A percentile compares a stretch with the other conserved stretches of the same genome.
Conservation (phyloP, 2,329 filamentous ascomycete genomes). For the Xylaria sp. region DNA sequence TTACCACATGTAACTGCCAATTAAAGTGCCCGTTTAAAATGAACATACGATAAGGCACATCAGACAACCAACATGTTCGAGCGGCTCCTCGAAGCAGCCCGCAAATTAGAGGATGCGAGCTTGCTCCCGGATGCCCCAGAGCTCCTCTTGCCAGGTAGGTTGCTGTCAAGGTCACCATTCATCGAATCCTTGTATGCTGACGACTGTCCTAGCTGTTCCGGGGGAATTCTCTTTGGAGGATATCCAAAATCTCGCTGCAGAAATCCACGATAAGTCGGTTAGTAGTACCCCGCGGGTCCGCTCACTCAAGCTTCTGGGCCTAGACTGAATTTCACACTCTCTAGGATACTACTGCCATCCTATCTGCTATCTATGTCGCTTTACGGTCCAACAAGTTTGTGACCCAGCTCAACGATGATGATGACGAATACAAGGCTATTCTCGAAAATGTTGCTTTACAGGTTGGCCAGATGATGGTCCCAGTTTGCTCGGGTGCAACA, state of each 20-base stretch:
- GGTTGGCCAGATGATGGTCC: constrained; percentile 51
- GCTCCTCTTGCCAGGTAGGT: constrained; percentile 29
- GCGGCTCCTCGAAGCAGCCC: constrained; percentile 30
- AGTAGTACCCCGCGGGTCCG: constrained; percentile 8
- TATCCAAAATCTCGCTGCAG: constrained; percentile 20
- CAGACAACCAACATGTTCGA: constrained; percentile 32
- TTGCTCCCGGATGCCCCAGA: constrained; percentile 28
- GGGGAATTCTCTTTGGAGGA: constrained; percentile 23
- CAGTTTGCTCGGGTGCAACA: constrained; percentile 38
- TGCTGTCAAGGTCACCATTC: neutral
- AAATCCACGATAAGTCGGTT: constrained; percentile 28
- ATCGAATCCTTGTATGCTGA: constrained; percentile 25
- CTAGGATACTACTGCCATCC: constrained; percentile 31
- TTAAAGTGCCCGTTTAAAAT: neutral
- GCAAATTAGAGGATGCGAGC: constrained; percentile 15
- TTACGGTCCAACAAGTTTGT: constrained; percentile 21
- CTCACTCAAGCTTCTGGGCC: neutral
- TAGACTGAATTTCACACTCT: constrained; percentile 13
- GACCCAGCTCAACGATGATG: constrained; percentile 47
- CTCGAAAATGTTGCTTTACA: constrained; percentile 31
- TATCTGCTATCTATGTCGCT: constrained; percentile 35
- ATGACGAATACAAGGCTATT: constrained; percentile 45
- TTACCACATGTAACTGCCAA: constrained; percentile 8
- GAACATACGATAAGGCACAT: neutral
- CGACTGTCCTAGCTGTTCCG: constrained; percentile 30